A percentile compares a stretch with the other conserved stretches of the same genome.
These are phyloP conservation scores for Phytophthora ohioensis DNA, from an alignment of 352 stramenopile species.

Conservation along the genomic window DNA sequence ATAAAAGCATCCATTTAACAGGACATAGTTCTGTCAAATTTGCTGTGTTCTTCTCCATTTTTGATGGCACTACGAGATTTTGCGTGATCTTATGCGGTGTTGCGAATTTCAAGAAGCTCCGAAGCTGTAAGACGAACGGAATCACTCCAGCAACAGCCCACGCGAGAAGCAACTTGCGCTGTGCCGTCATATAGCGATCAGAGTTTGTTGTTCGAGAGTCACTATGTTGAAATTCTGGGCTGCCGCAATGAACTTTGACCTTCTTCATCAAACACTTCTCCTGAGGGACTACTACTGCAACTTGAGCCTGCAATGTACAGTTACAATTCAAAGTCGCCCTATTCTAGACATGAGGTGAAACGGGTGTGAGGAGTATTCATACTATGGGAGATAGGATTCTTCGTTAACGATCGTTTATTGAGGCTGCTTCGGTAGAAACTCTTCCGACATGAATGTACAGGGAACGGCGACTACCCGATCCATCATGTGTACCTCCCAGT, in stretches of 20 bases:
- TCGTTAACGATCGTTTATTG: not conserved
- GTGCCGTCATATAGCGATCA: slow-evolving; percentile 5
- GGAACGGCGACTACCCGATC: slow-evolving; percentile 8
- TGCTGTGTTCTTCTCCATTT: slow-evolving; percentile 4
- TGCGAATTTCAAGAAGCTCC: slow-evolving; percentile 25
- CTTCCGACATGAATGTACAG: slow-evolving; percentile 23
- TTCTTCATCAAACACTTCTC: not conserved
- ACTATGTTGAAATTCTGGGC: not conserved
- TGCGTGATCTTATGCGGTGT: slow-evolving; percentile 24
- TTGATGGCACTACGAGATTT: slow-evolving; percentile 10
- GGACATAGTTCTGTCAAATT: slow-evolving; percentile 12
- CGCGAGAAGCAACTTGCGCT: slow-evolving; percentile 10
- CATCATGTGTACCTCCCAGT: slow-evolving; percentile 16
- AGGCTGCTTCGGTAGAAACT: not conserved
- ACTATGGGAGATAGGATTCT: not conserved
- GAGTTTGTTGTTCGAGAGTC: not conserved
- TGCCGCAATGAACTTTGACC: slow-evolving; percentile 2
- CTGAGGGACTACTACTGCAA: not conserved
- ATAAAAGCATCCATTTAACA: slow-evolving; percentile 5
- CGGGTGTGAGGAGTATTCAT: not conserved
- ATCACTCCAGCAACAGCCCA: slow-evolving; percentile 24
- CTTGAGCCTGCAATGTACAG: too few species aligned
- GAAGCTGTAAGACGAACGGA: slow-evolving; percentile 23
- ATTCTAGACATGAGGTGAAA: not conserved
- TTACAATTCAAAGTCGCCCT: too few species aligned